A percentile compares a stretch with the other conserved stretches of the same genome.
Evolutionary conservation across 768 basidiomycete genomes (phyloP).

Genomic region (Saitozyma sp.): DNA sequence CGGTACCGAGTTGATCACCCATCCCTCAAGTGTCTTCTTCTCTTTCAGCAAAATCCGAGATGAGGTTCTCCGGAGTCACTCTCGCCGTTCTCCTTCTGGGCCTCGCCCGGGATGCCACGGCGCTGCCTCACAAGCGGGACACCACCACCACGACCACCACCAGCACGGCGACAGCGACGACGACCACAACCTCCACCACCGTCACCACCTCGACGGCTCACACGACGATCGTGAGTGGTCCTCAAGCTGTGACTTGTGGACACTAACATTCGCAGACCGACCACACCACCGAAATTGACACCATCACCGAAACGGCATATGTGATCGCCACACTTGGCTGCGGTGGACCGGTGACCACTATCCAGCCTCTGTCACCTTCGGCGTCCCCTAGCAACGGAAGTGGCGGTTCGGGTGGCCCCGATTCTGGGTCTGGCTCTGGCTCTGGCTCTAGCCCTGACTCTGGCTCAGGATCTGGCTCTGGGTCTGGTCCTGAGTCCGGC

Average conservation of each 20-base stretch:
- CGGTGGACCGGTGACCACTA: not conserved
- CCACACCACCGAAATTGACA: conserved; percentile 1
- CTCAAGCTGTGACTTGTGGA: not conserved
- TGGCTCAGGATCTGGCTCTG: not conserved
- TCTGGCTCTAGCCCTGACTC: not conserved
- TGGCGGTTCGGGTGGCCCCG: too few relatives aligned
- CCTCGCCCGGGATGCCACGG: too few relatives aligned
- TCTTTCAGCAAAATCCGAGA: too few relatives aligned
- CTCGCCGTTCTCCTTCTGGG: too few relatives aligned
- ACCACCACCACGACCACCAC: conserved; percentile 3
- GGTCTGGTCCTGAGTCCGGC: not conserved
- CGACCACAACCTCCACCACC: not conserved
- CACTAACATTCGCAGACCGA: conserved; percentile 2
- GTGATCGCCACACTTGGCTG: conserved; percentile 1
- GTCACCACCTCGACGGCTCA: not conserved
- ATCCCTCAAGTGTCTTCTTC: too few relatives aligned
- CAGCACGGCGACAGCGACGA: not conserved
- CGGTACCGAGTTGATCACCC: too few relatives aligned
- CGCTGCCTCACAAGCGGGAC: not conserved
- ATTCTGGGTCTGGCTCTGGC: not conserved
- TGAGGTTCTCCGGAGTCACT: too few relatives aligned
- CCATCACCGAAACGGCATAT: conserved; percentile 9
- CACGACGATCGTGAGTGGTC: not conserved
- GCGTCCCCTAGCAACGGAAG: too few relatives aligned
- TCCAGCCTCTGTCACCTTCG: not conserved